Conservation (phyloP, 2,329 filamentous ascomycete genomes). For the Dactylellina drechsleri region DNA sequence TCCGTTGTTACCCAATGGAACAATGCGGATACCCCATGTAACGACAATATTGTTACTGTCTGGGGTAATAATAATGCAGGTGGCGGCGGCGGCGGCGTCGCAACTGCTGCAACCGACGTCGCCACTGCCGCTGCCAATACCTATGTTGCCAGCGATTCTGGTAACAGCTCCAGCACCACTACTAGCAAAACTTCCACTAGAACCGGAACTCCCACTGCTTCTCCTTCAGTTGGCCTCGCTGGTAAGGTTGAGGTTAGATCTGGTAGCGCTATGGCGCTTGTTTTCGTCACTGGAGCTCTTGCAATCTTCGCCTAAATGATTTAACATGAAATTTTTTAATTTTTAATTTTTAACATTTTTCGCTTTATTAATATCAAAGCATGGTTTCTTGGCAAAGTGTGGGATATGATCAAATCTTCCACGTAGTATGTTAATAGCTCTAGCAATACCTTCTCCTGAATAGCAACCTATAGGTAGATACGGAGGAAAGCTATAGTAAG, state of each 20-base stretch:
- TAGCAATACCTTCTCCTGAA: background rate
- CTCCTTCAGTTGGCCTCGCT: slow-evolving; percentile 34
- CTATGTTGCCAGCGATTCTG: slow-evolving; percentile 2
- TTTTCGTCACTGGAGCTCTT: slow-evolving; percentile 20
- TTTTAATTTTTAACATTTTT: background rate
- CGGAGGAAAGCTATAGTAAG: background rate
- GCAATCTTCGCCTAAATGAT: slow-evolving; percentile 34
- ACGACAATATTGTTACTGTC: slow-evolving; percentile 37
- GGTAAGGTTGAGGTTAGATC: slow-evolving; percentile 20
- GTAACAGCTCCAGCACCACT: slow-evolving; percentile 7
- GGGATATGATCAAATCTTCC: background rate
- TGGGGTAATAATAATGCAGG: slow-evolving; percentile 4
- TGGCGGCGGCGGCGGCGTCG: slow-evolving; percentile 8
- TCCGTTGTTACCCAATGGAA: slow-evolving; percentile 14
- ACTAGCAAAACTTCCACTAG: slow-evolving; percentile 14
- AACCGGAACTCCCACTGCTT: slow-evolving; percentile 42
- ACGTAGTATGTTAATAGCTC: background rate
- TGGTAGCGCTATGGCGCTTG: slow-evolving; percentile 32
- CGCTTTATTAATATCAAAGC: background rate
- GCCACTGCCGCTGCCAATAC: background rate
- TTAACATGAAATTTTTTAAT: slow-evolving; percentile 1
- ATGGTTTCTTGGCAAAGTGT: background rate
- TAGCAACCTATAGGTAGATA: background rate
- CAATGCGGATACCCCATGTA: slow-evolving; percentile 7
- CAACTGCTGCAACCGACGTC: background rate